Evolutionary conservation across 371 early-diverging fungal species (phyloP).

Genomic region (Capniomyces stellatus): DNA sequence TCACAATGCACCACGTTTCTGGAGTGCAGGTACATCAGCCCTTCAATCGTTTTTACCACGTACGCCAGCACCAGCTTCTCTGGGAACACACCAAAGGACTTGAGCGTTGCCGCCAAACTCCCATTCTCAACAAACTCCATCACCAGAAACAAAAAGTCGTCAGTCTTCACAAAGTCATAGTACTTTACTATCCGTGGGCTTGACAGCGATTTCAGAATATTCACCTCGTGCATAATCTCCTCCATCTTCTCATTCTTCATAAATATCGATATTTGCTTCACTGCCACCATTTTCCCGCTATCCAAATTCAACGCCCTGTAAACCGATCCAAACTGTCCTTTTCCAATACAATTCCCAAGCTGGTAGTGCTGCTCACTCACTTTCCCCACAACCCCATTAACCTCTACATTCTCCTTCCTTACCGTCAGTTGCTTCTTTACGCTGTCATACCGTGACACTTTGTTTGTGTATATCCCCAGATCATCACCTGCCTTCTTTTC

Average conservation of each 20-base stretch:
- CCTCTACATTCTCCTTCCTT: constrained; percentile 28
- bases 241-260: constrained; percentile 41
- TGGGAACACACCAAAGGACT: constrained; percentile 82
- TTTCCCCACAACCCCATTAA: constrained; percentile 19
- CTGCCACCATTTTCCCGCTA: constrained; percentile 73
- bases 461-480: too few species aligned
- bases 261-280: constrained; percentile 63
- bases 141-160: constrained; percentile 56
- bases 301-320: constrained; percentile 66
- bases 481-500: too few species aligned
- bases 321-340: constrained; percentile 80
- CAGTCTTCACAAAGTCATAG: constrained; percentile 57
- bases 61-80: constrained; percentile 85
- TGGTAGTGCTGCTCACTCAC: constrained; percentile 22
- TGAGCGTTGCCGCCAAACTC: constrained; percentile 67
- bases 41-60: constrained; percentile 74
- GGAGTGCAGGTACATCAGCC: constrained; percentile 77
- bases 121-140: constrained; percentile 94
- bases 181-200: constrained; percentile 80
- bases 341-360: constrained; percentile 78
- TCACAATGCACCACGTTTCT: constrained; percentile 89
- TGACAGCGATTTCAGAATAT: constrained; percentile 42
- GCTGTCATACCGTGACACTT: too few species aligned
- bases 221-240: constrained; percentile 50
- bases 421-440: constrained; percentile 31